Base-by-base conservation (phyloP, 2,329 filamentous ascomycete genomes). In the Colletotrichum sojae region DNA sequence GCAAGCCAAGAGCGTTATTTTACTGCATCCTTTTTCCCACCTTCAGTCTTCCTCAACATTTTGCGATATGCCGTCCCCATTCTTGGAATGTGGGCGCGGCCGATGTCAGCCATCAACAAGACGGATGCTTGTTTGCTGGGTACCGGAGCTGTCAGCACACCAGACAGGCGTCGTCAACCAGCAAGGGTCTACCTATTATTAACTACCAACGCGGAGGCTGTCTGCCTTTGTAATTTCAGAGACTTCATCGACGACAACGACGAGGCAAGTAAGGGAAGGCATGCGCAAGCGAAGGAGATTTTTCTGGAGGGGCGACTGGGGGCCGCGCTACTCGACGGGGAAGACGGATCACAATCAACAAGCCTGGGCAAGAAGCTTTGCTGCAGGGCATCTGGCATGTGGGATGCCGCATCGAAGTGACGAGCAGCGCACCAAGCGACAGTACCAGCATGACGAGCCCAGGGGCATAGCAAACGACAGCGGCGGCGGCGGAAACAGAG, bases 381-480 rank as follows among this genome's bases (percentile, higher is more conserved):
- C 22, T 48, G 18, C 46, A 56, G 39, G 18, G 13, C 52, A 53
- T 40, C 16, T 40, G 25, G 53, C 46, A 53, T 63, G 46, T 36
- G 31, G 63, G 27, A 55, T 63, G 40, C 39, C 5, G 49, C 49
- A 20, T 52, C 20, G 57, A 49, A 61, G 49, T 25, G 40, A 61
- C 27, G 40, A 49, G 40, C 43, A 46, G 43, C 45, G 43, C 45
- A 9, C 5, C 31, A 46, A 36, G 52, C 46, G 45, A 45, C 12
- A 31, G 2, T 31, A 36, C 31, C 10, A 36, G 31, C 31, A 36
- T 10, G 31, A 36, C 9, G 31, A 36, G 31, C 31, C 31, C 22
- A 57, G 27, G n/a, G 16, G 25, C 18, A 12, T 46, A 63, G n/a
- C 45, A 76, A 72, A 2, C 22, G 73, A 71, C 16, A 73, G 64